Conservation (phyloP, 1,284 basidiomycete species). For the Meira nashicola region DNA sequence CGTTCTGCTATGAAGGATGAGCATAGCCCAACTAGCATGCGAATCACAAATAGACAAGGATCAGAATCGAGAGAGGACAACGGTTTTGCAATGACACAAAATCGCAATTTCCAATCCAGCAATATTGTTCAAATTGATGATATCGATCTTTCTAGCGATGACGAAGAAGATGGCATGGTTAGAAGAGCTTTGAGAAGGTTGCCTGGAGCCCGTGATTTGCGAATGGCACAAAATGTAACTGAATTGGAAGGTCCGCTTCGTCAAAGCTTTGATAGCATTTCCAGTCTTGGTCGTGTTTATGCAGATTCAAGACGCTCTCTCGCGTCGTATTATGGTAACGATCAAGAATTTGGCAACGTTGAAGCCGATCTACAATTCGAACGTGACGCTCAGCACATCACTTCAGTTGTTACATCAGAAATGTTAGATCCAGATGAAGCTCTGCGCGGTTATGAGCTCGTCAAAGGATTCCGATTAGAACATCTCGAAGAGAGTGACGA, state of each 20-base stretch:
- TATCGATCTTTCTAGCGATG: slow-evolving; percentile 46
- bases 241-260: slow-evolving; percentile 25
- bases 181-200: slow-evolving; percentile 38
- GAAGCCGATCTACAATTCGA: slow-evolving; percentile 5
- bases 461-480: slow-evolving; percentile 40
- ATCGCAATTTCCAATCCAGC: slow-evolving; percentile 6
- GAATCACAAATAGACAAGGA: too few relatives aligned
- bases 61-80: too few relatives aligned
- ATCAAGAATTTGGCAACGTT: background rate
- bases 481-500: slow-evolving; percentile 39
- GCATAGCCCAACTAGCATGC: background rate
- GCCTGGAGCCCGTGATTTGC: slow-evolving; percentile 43
- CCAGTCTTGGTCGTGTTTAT: slow-evolving; percentile 10
- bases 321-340: background rate
- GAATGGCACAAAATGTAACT: slow-evolving; percentile 35
- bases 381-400: slow-evolving; percentile 18
- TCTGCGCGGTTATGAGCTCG: slow-evolving; percentile 42
- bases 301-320: background rate
- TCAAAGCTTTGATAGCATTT: slow-evolving; percentile 26
- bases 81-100: too few relatives aligned
- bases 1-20: slow-evolving; percentile 23
- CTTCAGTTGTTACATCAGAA: slow-evolving; percentile 36
- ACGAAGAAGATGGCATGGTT: slow-evolving; percentile 43
- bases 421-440: slow-evolving; percentile 46
- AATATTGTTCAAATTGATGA: slow-evolving; percentile 49